Evolutionary conservation across 2,329 filamentous ascomycete species (phyloP), one percentile per base, ranked within the genome.

Genomic region (Alternaria incomplexa): DNA sequence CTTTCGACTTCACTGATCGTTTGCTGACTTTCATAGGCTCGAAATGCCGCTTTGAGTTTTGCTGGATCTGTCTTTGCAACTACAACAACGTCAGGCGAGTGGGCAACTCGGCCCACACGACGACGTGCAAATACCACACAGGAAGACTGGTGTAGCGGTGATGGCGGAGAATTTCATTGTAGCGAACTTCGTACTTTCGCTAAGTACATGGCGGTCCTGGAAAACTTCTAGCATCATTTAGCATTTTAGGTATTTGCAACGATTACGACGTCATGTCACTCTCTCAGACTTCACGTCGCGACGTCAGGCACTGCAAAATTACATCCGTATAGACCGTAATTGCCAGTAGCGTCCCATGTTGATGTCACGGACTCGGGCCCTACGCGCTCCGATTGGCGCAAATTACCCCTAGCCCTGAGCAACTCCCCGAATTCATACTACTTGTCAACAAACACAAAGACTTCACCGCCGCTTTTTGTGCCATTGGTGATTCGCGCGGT

Each of bases 41-140:
- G 6, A 76, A 73, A 56, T 83, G 82, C 62, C 60, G 67, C 5
- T 70, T 77, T 53, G 73, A 82, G 54, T 83, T 83, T 61, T 83
- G 82, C 67, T 83, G 79, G 79, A 53, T 73, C 23, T 83, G 78
- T 40, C 59, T 78, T 43, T 76, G 69, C 6, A 65, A 70, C 15
- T 80, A 74, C 57, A 63, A 66, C 9, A 40, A 56, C n/a, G 68
- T 77, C 17, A 54, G 71, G 9, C 47, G 9, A 6, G 40, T 58
- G 15, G 72, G 73, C 2, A 77, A 77, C 52, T 23, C 58, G 6
- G 66, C 58, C 15, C 75, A 77, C 56, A 57, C 55, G 17, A 44
- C n/a, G 44, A 30, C 26, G 3, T 77, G 75, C 63, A 64, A 65
- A 28, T 73, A 74, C 36, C 64, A 73, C 50, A 58, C 65, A 22